phyloP scores from a whole-genome alignment of 345 rosid genomes.

The Excoecaria cochinchinensis region DNA sequence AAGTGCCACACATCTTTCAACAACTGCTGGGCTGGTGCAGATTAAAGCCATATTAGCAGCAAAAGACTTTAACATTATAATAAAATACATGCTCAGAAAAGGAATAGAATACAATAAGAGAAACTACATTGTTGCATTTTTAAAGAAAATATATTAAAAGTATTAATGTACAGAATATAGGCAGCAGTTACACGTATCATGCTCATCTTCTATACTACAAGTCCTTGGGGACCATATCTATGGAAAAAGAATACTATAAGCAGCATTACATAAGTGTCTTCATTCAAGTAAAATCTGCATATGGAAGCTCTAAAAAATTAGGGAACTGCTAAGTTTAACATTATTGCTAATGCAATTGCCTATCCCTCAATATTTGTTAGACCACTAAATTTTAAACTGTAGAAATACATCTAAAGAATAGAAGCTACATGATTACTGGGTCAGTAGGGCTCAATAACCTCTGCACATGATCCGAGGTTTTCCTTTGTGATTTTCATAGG shows the following conservation, averaged over 20 bases:
- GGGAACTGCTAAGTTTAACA: background rate
- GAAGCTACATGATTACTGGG: no score
- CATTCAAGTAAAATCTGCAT: background rate
- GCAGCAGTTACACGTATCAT: background rate
- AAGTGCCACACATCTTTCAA: constrained; percentile 89
- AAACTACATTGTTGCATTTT: background rate
- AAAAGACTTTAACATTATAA: constrained; percentile 10
- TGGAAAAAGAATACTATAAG: background rate
- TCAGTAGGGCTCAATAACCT: no score
- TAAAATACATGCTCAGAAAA: background rate
- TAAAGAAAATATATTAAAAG: background rate
- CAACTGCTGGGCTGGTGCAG: constrained; percentile 88
- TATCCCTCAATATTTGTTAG: background rate
- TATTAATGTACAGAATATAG: background rate
- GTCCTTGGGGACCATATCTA: background rate
- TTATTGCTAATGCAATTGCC: background rate
- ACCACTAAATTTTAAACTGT: background rate
- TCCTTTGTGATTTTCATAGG: no score
- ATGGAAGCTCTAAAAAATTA: background rate
- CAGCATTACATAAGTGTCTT: background rate
- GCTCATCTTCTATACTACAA: background rate
- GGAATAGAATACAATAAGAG: background rate
- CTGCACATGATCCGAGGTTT: no score
- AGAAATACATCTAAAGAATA: background rate
- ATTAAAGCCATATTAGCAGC: constrained; percentile 30